phyloP scores from a whole-genome alignment of 768 basidiomycete genomes.

The Crepidotus variabilis region DNA sequence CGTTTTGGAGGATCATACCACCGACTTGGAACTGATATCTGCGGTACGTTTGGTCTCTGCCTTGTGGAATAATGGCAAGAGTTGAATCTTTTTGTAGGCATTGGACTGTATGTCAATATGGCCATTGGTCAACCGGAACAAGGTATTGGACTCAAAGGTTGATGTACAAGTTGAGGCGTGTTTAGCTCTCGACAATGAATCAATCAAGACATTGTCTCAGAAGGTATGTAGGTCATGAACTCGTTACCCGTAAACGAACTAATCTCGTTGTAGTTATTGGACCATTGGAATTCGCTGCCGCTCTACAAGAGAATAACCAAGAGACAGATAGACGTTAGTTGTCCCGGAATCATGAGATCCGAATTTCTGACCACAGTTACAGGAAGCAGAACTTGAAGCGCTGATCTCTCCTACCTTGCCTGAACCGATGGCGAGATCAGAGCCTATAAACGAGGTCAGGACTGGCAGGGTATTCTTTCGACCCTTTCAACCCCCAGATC shows the following conservation, averaged over 20 bases:
- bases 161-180: slow-evolving; percentile 58
- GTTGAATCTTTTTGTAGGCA: slow-evolving; percentile 33
- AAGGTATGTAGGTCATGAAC: slow-evolving; percentile 41
- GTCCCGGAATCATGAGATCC: neutral
- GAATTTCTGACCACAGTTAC: neutral
- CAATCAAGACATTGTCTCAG: slow-evolving; percentile 54
- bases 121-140: slow-evolving; percentile 85
- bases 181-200: slow-evolving; percentile 50
- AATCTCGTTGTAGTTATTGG: slow-evolving; percentile 51
- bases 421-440: neutral
- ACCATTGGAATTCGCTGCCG: slow-evolving; percentile 76
- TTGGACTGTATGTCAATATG: slow-evolving; percentile 69
- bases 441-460: too few species aligned
- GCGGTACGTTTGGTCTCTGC: slow-evolving; percentile 45
- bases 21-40: slow-evolving; percentile 67
- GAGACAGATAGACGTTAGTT: slow-evolving; percentile 34
- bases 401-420: neutral
- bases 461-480: too few species aligned
- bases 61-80: neutral
- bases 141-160: slow-evolving; percentile 78
- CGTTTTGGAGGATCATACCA: slow-evolving; percentile 70
- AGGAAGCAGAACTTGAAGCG: slow-evolving; percentile 2
- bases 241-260: neutral
- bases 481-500: neutral
- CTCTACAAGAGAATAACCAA: slow-evolving; percentile 88